Conservation (phyloP, 441 rosid genomes). For the Gossypium schwendimanii region DNA sequence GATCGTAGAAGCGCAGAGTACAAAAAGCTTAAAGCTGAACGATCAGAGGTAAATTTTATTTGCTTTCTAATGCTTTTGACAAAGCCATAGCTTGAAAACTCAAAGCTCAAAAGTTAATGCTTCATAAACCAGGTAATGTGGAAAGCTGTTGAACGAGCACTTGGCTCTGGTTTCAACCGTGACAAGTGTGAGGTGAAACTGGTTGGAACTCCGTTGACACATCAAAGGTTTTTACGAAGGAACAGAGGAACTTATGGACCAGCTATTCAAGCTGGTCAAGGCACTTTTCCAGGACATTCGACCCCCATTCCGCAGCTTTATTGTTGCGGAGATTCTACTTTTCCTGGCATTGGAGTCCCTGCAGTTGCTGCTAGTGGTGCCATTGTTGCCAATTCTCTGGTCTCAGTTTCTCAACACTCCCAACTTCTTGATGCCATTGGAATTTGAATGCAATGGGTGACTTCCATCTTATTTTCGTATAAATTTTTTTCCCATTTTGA, state of each 20-base stretch:
- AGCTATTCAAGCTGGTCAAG: constrained; percentile 76
- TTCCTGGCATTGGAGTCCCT: constrained; percentile 89
- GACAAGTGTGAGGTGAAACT: constrained; percentile 75
- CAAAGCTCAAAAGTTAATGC: not conserved
- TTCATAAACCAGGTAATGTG: constrained; percentile 57
- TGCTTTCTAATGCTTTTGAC: not conserved
- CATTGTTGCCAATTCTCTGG: constrained; percentile 51
- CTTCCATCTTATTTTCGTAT: not conserved
- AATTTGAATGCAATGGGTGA: constrained; percentile 24
- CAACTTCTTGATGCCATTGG: constrained; percentile 52
- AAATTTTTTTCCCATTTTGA: not conserved
- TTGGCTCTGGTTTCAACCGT: constrained; percentile 66
- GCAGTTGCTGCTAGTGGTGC: constrained; percentile 95
- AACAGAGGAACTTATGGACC: constrained; percentile 83
- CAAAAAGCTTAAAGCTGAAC: constrained; percentile 66
- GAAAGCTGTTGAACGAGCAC: constrained; percentile 76
- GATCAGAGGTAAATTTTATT: constrained; percentile 55
- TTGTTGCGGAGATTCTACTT: constrained; percentile 89
- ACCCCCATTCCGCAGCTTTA: constrained; percentile 71
- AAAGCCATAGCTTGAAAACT: not conserved
- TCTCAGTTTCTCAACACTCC: constrained; percentile 39
- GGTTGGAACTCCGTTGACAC: constrained; percentile 86
- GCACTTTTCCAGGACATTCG: constrained; percentile 72
- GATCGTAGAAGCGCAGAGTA: constrained; percentile 63
- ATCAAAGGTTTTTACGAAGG: constrained; percentile 68